Evolutionary conservation across 2,329 filamentous ascomycete genomes (phyloP), one percentile per base, ranked within the genome.

Genomic region (Penicillium brasilianum): DNA sequence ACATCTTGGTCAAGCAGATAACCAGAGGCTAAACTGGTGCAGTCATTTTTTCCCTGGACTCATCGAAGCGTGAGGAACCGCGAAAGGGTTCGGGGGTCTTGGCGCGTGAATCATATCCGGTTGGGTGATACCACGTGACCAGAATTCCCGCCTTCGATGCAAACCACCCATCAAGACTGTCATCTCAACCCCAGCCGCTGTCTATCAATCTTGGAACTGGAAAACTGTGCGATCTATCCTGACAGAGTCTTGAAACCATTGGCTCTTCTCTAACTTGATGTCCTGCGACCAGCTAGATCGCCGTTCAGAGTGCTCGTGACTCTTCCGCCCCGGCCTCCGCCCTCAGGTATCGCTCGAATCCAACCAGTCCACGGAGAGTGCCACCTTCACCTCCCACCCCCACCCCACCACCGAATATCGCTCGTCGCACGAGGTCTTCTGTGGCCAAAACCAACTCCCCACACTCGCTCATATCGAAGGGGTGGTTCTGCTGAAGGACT

Each of bases 121-220:
- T 44, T 61, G 64, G 59, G 60, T 53, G 36, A 64, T 49, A 41
- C 69, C 74, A 76, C 72, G 71, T 77, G 74, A 75, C 41, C 28
- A 54, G 64, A 62, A 75, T 74, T 75, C 72, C 73, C 73, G 76
- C 74, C 74, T 73, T 77, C 68, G 73, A 76, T 74, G 74, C 76
- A 77, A 77, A 76, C 73, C 73, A 71, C 61, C 71, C 71, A 66
- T 65, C 64, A 66, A 62, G 61, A 68, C 60, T 68, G 63, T 68
- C 73, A 69, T 72, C 71, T 72, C 64, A 66, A 66, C 65, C 56
- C 60, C 62, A 58, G 58, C 60, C 56, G 55, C 46, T 60, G 55
- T 57, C 49, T 61, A 63, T 68, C 64, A 48, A 59, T 57, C 52
- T 58, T 43, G 14, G 20, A 46, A 57, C 50, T 56, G 62, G 56